Evolutionary conservation across 2,329 filamentous ascomycete genomes (phyloP).

Genomic region (Epichloe uncinata): DNA sequence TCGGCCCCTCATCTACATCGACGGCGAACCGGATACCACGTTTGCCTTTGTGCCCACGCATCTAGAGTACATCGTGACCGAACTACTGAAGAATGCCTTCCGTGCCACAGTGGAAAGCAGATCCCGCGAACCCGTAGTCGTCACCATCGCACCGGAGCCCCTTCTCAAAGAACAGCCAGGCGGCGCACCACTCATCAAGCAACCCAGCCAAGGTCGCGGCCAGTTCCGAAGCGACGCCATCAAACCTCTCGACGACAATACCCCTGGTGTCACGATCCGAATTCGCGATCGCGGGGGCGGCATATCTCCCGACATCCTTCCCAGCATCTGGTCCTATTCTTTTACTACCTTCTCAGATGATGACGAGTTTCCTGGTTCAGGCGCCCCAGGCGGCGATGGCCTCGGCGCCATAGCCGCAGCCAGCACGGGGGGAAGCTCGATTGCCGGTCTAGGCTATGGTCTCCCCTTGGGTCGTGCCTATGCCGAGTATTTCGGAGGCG

Average conservation of each 20-base stretch:
- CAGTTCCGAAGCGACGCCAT: slow-evolving; percentile 34
- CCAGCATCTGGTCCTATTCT: slow-evolving; percentile 91
- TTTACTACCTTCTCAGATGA: slow-evolving; percentile 84
- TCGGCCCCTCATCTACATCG: slow-evolving; percentile 65
- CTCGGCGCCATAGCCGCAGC: slow-evolving; percentile 63
- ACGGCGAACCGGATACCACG: slow-evolving; percentile 73
- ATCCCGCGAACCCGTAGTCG: slow-evolving; percentile 71
- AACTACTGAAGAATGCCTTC: slow-evolving; percentile 94
- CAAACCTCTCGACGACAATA: slow-evolving; percentile 46
- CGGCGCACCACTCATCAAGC: slow-evolving; percentile 16
- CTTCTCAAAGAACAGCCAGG: slow-evolving; percentile 19
- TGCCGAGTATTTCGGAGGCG: slow-evolving; percentile 95
- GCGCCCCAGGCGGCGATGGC: slow-evolving; percentile 40
- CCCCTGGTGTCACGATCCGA: slow-evolving; percentile 82
- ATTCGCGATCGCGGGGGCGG: slow-evolving; percentile 94
- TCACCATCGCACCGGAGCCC: slow-evolving; percentile 72
- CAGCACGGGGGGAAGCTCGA: slow-evolving; percentile 67
- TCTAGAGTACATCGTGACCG: slow-evolving; percentile 92
- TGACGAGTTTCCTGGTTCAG: slow-evolving; percentile 26
- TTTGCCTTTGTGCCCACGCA: slow-evolving; percentile 95
- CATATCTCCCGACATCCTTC: slow-evolving; percentile 70
- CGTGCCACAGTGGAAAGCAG: slow-evolving; percentile 78
- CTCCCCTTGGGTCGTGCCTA: slow-evolving; percentile 84
- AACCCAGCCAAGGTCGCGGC: slow-evolving; percentile 25
- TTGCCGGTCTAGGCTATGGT: slow-evolving; percentile 88